These are phyloP conservation scores for Akanthomyces dipterigenus DNA, from an alignment of 2,329 filamentous ascomycete genomes.

Conservation along the genomic window DNA sequence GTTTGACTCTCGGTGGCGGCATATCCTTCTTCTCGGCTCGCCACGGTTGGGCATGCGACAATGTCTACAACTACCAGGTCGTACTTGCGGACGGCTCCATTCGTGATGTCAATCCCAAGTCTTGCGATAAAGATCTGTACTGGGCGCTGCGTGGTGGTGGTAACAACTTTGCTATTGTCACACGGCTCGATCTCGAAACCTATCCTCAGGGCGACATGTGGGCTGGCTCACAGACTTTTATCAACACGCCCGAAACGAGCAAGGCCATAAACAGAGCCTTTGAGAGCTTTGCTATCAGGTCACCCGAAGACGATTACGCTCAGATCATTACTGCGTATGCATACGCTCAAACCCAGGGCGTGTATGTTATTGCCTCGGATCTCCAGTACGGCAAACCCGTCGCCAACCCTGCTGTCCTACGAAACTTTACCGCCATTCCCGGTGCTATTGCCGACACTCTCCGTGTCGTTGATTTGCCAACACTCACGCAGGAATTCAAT, in stretches of 20 bases:
- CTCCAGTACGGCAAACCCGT: conserved; percentile 17
- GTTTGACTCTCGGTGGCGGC: conserved; percentile 21
- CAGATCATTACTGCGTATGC: conserved; percentile 19
- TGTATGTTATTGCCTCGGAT: conserved; percentile 17
- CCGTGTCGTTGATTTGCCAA: conserved; percentile 15
- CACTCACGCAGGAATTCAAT: conserved; percentile 18
- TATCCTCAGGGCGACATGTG: conserved; percentile 31
- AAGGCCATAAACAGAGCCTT: conserved; percentile 18
- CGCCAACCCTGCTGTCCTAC: conserved; percentile 15
- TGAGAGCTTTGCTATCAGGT: conserved; percentile 16
- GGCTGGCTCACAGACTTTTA: conserved; percentile 28
- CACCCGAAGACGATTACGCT: conserved; percentile 17
- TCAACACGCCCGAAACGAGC: conserved; percentile 20
- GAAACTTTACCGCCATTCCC: conserved; percentile 17
- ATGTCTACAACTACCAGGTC: conserved; percentile 23
- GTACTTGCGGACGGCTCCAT: conserved; percentile 39
- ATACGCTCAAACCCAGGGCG: conserved; percentile 14
- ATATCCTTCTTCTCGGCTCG: conserved; percentile 18
- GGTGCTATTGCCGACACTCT: conserved; percentile 16
- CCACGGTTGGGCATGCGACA: conserved; percentile 20
- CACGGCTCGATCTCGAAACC: conserved; percentile 38
- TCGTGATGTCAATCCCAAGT: conserved; percentile 31
- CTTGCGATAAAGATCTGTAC: conserved; percentile 43
- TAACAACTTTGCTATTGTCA: conserved; percentile 51
- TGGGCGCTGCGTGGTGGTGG: conserved; percentile 51